phyloP scores from a whole-genome alignment of 148 eudicot species.

The Linanthus parryae region DNA sequence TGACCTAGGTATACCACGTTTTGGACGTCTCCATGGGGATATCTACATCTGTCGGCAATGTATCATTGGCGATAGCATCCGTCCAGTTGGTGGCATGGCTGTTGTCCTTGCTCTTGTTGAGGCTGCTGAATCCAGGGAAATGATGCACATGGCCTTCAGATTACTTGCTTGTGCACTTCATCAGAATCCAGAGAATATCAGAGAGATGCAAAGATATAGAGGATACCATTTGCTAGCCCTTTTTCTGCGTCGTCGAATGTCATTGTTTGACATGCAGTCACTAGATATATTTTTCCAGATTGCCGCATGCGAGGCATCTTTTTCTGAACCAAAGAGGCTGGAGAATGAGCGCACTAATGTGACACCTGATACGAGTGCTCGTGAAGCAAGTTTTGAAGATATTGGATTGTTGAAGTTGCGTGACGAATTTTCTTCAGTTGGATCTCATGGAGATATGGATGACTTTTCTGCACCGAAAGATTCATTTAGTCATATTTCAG shows the following conservation, averaged over 20 bases:
- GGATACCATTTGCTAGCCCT: constrained; percentile 94
- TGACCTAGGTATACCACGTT: constrained; percentile 85
- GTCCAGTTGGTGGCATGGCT: constrained; percentile 91
- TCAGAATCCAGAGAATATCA: constrained; percentile 91
- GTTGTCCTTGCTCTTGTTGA: constrained; percentile 94
- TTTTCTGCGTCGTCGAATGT: constrained; percentile 83
- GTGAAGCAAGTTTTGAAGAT: constrained; percentile 65
- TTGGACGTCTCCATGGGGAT: constrained; percentile 95
- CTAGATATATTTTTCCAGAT: constrained; percentile 95
- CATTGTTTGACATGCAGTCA: constrained; percentile 88
- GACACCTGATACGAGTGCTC: constrained; percentile 40
- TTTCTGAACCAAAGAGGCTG: constrained; percentile 71
- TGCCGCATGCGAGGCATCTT: constrained; percentile 99
- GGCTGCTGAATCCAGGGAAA: constrained; percentile 96
- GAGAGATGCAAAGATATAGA: constrained; percentile 85
- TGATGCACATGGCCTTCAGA: constrained; percentile 92
- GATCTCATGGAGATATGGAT: constrained; percentile 88
- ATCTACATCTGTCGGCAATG: constrained; percentile 76
- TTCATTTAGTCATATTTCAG: constrained; percentile 82
- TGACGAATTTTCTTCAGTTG: constrained; percentile 81
- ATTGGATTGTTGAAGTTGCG: constrained; percentile 69
- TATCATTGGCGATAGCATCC: constrained; percentile 87
- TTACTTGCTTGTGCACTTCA: constrained; percentile 92
- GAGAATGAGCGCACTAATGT: constrained; percentile 31
- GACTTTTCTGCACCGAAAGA: constrained; percentile 84